These are phyloP conservation scores for Metarhizium brunneum DNA, from an alignment of 2,329 filamentous ascomycete species.

Conservation along the genomic window DNA sequence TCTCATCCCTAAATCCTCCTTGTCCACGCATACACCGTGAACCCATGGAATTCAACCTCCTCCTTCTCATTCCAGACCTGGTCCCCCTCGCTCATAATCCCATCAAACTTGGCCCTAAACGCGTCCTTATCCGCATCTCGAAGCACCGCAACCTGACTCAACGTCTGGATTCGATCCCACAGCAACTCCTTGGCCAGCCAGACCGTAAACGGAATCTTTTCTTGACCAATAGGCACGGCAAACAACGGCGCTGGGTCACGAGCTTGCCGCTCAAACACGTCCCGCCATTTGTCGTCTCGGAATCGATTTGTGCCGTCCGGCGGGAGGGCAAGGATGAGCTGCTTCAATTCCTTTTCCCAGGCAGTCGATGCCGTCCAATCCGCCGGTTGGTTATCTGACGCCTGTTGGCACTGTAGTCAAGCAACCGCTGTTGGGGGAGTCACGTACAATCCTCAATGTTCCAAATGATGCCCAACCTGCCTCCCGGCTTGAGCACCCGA, in stretches of 20 bases:
- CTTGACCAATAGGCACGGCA: constrained; percentile 50
- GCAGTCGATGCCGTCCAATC: constrained; percentile 43
- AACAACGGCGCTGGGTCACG: constrained; percentile 40
- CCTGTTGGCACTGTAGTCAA: neutral
- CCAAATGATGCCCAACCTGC: constrained; percentile 60
- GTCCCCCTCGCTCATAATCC: constrained; percentile 41
- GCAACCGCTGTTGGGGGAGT: neutral
- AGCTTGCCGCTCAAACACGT: constrained; percentile 53
- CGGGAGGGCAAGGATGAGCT: constrained; percentile 43
- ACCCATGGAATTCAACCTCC: constrained; percentile 54
- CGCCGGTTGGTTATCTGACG: constrained; percentile 52
- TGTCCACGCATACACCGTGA: constrained; percentile 57
- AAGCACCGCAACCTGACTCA: constrained; percentile 59
- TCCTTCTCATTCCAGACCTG: constrained; percentile 51
- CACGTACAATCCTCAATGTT: constrained; percentile 61
- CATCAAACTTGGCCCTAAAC: constrained; percentile 41
- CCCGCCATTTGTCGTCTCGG: constrained; percentile 53
- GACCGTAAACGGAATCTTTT: constrained; percentile 45
- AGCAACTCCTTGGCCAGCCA: constrained; percentile 50
- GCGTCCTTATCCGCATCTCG: constrained; percentile 37
- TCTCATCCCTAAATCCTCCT: constrained; percentile 21
- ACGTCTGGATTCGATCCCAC: constrained; percentile 54
- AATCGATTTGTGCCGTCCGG: constrained; percentile 54
- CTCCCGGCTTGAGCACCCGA: constrained; percentile 51
- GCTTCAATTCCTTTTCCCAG: constrained; percentile 55